A percentile compares a stretch with the other conserved stretches of the same genome.
phyloP scores from a whole-genome alignment of 192 early-diverging fungal genomes.

The Phycomyces blakesleeanus region DNA sequence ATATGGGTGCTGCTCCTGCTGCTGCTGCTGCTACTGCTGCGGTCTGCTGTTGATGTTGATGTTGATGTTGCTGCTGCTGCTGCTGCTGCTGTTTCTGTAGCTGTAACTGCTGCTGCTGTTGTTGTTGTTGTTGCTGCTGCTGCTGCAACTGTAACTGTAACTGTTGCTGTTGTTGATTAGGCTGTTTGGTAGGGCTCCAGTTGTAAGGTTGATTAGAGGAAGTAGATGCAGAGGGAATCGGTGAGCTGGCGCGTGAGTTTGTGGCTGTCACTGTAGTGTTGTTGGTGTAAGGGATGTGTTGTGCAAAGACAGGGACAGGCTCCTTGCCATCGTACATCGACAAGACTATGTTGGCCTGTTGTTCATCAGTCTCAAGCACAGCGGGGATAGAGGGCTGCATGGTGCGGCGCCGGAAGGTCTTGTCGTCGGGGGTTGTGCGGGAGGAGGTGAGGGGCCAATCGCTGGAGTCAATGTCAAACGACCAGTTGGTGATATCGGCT shows the following conservation, averaged over 20 bases:
- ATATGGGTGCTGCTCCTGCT: constrained; percentile 12
- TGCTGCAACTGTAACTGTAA: no score
- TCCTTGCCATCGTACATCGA: constrained; percentile 30
- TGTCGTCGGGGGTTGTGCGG: constrained; percentile 11
- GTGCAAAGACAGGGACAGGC: constrained; percentile 4
- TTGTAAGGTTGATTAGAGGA: background rate
- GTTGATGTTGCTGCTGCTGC: no score
- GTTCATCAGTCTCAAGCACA: constrained; percentile 22
- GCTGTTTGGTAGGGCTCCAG: constrained; percentile 8
- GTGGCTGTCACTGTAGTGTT: constrained; percentile 13
- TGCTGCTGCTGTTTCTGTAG: no score
- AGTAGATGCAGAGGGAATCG: constrained; percentile 13
- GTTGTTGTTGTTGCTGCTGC: no score
- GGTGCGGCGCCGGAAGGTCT: constrained; percentile 17
- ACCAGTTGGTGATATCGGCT: constrained; percentile 37
- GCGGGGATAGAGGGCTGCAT: constrained; percentile 10
- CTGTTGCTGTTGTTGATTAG: no score
- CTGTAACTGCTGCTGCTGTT: no score
- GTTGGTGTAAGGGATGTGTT: background rate
- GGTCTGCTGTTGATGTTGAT: no score
- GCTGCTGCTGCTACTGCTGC: constrained; percentile 7
- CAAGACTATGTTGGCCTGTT: constrained; percentile 22
- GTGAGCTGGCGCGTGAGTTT: constrained; percentile 22
- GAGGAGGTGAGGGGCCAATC: constrained; percentile 13
- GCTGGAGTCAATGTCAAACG: constrained; percentile 13